phyloP scores from a whole-genome alignment of 2,329 filamentous ascomycete species.

The Stemphylium lycopersici region DNA sequence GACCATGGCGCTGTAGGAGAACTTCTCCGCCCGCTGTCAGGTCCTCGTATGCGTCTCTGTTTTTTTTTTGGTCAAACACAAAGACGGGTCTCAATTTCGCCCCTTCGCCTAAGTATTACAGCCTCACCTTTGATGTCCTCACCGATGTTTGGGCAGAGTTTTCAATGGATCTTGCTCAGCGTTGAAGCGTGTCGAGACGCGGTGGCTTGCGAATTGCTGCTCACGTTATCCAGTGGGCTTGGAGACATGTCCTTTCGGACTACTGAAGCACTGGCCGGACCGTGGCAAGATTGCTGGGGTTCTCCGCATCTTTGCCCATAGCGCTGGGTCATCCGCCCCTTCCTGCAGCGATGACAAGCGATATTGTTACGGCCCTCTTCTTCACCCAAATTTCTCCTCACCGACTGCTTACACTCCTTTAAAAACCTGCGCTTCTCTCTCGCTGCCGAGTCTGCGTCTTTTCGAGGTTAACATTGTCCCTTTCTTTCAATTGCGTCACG shows the following conservation, averaged over 20 bases:
- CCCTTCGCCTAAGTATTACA: not conserved
- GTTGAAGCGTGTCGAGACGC: conserved; percentile 11
- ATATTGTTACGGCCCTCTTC: conserved; percentile 36
- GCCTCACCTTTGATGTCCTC: conserved; percentile 5
- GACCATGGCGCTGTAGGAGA: conserved; percentile 6
- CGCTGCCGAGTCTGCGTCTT: not conserved
- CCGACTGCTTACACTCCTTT: conserved; percentile 16
- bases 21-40: conserved; percentile 16
- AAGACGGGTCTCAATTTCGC: not conserved
- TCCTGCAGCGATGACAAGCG: conserved; percentile 18
- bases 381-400: conserved; percentile 5
- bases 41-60: conserved; percentile 1
- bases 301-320: conserved; percentile 41
- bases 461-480: conserved; percentile 6
- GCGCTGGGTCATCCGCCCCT: conserved; percentile 37
- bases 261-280: conserved; percentile 26
- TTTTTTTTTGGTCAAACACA: not conserved
- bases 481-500: conserved; percentile 4
- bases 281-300: conserved; percentile 31
- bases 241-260: not conserved
- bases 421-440: not conserved
- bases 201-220: conserved; percentile 16
- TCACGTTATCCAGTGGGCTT: conserved; percentile 19
- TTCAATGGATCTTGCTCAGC: conserved; percentile 2
- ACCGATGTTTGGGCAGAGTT: conserved; percentile 3